These are phyloP conservation scores for Fusarium sp. DNA, from an alignment of 2,329 filamentous ascomycete species.

Conservation along the genomic window DNA sequence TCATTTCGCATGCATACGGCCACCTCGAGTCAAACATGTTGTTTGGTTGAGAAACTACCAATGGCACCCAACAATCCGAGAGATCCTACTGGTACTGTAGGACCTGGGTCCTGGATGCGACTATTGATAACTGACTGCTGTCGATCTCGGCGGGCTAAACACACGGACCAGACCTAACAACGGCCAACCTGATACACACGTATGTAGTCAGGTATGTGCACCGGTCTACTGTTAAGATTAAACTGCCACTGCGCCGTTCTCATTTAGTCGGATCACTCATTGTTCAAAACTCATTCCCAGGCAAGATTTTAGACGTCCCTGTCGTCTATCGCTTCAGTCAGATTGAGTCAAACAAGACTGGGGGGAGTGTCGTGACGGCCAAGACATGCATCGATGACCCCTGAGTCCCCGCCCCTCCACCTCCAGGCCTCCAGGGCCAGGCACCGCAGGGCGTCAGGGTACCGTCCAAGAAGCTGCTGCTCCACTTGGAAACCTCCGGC, in stretches of 20 bases:
- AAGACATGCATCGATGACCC: conserved; percentile 39
- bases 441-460: not conserved
- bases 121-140: conserved; percentile 1
- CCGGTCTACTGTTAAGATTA: conserved; percentile 12
- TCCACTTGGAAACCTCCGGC: conserved; percentile 39
- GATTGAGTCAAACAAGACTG: conserved; percentile 3
- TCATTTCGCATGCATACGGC: conserved; percentile 21
- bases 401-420: conserved; percentile 28
- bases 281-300: conserved; percentile 21
- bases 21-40: conserved; percentile 1
- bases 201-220: not conserved
- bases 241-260: conserved; percentile 1
- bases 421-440: conserved; percentile 5
- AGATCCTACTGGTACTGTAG: not conserved
- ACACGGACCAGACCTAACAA: conserved; percentile 25
- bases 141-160: conserved; percentile 11
- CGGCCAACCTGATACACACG: conserved; percentile 34
- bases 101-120: not conserved
- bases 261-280: conserved; percentile 25
- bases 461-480: conserved; percentile 21
- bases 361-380: conserved; percentile 33
- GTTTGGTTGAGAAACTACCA: conserved; percentile 26
- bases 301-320: conserved; percentile 26
- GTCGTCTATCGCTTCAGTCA: conserved; percentile 10
- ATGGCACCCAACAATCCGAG: conserved; percentile 5